Conservation (phyloP, 768 basidiomycete species). For the Gyrodon lividus region DNA sequence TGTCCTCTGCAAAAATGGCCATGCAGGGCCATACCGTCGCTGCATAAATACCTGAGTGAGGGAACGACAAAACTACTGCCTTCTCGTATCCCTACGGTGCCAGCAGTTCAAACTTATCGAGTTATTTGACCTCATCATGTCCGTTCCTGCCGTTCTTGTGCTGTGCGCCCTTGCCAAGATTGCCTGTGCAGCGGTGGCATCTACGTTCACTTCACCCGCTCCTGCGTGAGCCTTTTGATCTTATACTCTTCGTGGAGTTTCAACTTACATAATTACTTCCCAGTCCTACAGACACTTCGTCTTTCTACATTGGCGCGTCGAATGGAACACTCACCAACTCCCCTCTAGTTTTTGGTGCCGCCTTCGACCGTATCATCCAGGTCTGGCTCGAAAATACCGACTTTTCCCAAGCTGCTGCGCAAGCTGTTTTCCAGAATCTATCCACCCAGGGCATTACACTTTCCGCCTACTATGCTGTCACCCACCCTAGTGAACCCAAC, state of each 20-base stretch:
- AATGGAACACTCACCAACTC: constrained; percentile 41
- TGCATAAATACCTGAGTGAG: constrained; percentile 7
- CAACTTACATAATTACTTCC: constrained; percentile 1
- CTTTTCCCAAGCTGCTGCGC: constrained; percentile 31
- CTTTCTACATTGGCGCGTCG: constrained; percentile 41
- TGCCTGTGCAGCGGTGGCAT: constrained; percentile 17
- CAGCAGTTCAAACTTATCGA: background rate
- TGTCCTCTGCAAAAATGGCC: background rate
- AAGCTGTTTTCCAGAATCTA: constrained; percentile 34
- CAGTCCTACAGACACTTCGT: constrained; percentile 24
- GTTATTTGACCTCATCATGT: constrained; percentile 7
- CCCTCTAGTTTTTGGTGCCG: constrained; percentile 38
- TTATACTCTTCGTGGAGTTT: background rate
- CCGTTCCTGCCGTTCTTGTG: constrained; percentile 8
- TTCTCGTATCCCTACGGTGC: background rate
- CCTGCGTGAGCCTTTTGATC: constrained; percentile 17
- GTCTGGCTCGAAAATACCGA: constrained; percentile 65
- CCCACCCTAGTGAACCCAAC: constrained; percentile 63
- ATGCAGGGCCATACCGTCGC: background rate
- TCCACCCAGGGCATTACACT: constrained; percentile 50
- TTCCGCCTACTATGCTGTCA: constrained; percentile 45
- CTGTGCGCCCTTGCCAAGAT: constrained; percentile 14
- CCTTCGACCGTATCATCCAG: constrained; percentile 45
- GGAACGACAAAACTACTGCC: background rate
- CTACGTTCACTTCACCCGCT: constrained; percentile 22